Conservation (phyloP, 805 yeast species). For the Danielozyma ontarioensis region DNA sequence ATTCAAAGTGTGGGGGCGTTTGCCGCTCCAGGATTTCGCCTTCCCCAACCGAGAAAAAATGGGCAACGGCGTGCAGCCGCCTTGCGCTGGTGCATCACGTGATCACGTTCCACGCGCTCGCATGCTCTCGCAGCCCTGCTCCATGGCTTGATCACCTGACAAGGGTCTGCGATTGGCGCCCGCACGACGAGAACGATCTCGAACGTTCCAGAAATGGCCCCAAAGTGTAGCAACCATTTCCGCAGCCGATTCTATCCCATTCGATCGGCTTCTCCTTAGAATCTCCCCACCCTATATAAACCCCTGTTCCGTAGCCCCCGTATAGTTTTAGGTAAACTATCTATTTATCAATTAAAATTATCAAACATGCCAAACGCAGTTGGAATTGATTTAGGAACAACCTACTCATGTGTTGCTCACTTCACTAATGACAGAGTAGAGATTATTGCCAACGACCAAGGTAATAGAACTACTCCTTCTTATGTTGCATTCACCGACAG, state of each 20-base stretch:
- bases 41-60: too few species aligned
- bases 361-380: slow-evolving; percentile 35
- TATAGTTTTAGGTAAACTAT: neutral
- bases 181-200: neutral
- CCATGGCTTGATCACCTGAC: neutral
- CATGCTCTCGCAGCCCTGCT: neutral
- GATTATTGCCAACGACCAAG: slow-evolving; percentile 95
- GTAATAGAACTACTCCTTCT: slow-evolving; percentile 97
- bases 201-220: neutral
- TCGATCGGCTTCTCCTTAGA: too few species aligned
- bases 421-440: slow-evolving; percentile 76
- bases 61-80: too few species aligned
- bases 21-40: neutral
- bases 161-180: neutral
- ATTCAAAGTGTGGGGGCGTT: too few species aligned
- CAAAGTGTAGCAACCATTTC: neutral
- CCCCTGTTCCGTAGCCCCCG: too few species aligned
- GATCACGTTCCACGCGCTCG: neutral
- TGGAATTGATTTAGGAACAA: slow-evolving; percentile 96
- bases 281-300: neutral
- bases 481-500: slow-evolving; percentile 94
- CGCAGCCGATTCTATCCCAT: neutral
- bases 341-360: neutral
- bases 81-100: too few species aligned
- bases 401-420: slow-evolving; percentile 92